Conservation (phyloP, 1,284 basidiomycete species). For the Malassezia furfur region DNA sequence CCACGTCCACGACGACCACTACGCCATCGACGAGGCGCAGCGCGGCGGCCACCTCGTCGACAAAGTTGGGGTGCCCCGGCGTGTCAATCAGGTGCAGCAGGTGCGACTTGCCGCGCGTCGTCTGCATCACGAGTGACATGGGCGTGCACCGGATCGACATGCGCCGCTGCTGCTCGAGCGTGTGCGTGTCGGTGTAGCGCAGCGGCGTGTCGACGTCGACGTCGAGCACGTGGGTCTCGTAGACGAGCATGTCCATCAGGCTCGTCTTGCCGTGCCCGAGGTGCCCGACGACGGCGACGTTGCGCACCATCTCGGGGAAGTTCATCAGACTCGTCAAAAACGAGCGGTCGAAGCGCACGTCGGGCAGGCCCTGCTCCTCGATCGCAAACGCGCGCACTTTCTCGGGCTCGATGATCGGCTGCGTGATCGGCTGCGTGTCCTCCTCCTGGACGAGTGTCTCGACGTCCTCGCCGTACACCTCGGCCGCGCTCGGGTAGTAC, state of each 20-base stretch:
- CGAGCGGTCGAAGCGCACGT: slow-evolving; percentile 52
- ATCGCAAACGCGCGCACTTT: slow-evolving; percentile 86
- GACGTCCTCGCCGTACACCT: slow-evolving; percentile 86
- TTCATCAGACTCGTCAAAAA: slow-evolving; percentile 85
- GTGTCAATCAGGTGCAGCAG: slow-evolving; percentile 91
- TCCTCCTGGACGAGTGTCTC: slow-evolving; percentile 97
- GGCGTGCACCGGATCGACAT: slow-evolving; percentile 95
- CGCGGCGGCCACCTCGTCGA: slow-evolving; percentile 80
- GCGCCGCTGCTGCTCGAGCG: slow-evolving; percentile 72
- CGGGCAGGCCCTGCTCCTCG: slow-evolving; percentile 35
- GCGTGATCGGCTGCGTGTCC: slow-evolving; percentile 84
- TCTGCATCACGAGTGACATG: slow-evolving; percentile 80
- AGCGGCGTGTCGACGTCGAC: slow-evolving; percentile 48
- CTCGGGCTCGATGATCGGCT: slow-evolving; percentile 90
- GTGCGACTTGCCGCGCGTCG: slow-evolving; percentile 84
- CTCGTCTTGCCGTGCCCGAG: slow-evolving; percentile 97
- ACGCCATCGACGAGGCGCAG: slow-evolving; percentile 87
- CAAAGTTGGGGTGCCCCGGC: slow-evolving; percentile 93
- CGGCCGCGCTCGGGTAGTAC: slow-evolving; percentile 85
- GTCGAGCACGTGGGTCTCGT: slow-evolving; percentile 87
- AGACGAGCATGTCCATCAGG: slow-evolving; percentile 88
- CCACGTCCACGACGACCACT: slow-evolving; percentile 59
- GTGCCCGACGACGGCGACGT: slow-evolving; percentile 58
- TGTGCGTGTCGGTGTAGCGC: slow-evolving; percentile 91
- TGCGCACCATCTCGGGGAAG: slow-evolving; percentile 84